Percentiles rank a stretch among this genome's conserved stretches.
phyloP scores from a whole-genome alignment of 495 filamentous ascomycete genomes.

The Amphirosellinia nigrospora region DNA sequence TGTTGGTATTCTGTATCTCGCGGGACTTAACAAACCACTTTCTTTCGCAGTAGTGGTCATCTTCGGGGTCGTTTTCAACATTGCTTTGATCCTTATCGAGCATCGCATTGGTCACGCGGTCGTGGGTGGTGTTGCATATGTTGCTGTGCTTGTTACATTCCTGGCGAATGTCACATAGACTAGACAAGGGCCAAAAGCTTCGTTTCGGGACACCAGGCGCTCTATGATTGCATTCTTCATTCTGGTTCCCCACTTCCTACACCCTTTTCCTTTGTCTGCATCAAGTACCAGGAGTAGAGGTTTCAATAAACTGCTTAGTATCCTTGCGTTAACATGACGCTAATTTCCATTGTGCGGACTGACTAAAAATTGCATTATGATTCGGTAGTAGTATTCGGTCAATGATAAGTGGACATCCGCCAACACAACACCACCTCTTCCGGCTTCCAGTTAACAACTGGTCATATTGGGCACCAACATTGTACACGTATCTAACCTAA shows the following conservation, averaged over 20 bases:
- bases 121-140: not conserved
- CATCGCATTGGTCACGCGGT: not conserved
- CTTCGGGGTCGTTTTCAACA: not conserved
- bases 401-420: too few relatives aligned
- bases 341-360: too few relatives aligned
- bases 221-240: not conserved
- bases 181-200: too few relatives aligned
- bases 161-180: slow-evolving; percentile 5
- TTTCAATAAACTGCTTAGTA: not conserved
- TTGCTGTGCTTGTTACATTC: slow-evolving; percentile 8
- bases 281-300: not conserved
- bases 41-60: not conserved
- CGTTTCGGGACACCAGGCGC: not conserved
- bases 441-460: not conserved
- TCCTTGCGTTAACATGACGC: not conserved
- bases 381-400: too few relatives aligned
- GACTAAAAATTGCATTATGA: too few relatives aligned
- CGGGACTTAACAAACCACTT: not conserved
- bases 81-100: not conserved
- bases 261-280: not conserved
- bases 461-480: too few relatives aligned
- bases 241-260: not conserved
- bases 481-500: not conserved
- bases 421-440: too few relatives aligned
- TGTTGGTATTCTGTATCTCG: not conserved